These are phyloP conservation scores for Xylariaceae sp. DNA, from an alignment of 2,329 filamentous ascomycete species.

Conservation along the genomic window DNA sequence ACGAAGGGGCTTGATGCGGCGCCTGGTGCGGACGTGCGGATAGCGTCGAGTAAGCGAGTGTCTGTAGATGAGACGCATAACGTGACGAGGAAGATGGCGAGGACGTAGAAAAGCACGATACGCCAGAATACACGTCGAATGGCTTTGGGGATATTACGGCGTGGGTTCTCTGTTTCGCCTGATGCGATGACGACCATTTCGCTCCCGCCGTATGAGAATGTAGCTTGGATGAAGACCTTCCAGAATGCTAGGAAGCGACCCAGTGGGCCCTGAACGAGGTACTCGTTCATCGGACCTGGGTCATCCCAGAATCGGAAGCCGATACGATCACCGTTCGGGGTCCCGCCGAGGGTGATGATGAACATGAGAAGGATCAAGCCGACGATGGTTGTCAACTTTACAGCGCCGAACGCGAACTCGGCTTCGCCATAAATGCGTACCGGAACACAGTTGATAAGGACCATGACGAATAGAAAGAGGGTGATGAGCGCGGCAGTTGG, in stretches of 20 bases:
- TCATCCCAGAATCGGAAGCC: constrained; percentile 42
- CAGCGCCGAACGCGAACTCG: constrained; percentile 45
- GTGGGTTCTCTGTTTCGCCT: constrained; percentile 57
- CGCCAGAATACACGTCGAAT: constrained; percentile 65
- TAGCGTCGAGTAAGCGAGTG: constrained; percentile 29
- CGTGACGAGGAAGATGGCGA: constrained; percentile 50
- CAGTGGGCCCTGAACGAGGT: constrained; percentile 34
- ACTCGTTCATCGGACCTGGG: constrained; percentile 40
- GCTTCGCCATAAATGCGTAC: constrained; percentile 48
- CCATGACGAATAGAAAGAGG: constrained; percentile 34
- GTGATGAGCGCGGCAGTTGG: constrained; percentile 32
- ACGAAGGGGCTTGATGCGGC: constrained; percentile 53
- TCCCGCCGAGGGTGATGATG: constrained; percentile 44
- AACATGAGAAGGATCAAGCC: constrained; percentile 46
- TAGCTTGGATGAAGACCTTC: constrained; percentile 43
- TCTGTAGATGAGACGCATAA: constrained; percentile 33
- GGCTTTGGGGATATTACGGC: constrained; percentile 56
- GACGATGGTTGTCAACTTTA: constrained; percentile 46
- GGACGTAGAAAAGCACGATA: constrained; percentile 60
- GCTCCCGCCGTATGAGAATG: constrained; percentile 44
- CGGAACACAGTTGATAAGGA: constrained; percentile 36
- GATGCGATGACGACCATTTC: constrained; percentile 41
- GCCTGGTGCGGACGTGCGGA: constrained; percentile 24
- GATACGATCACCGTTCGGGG: constrained; percentile 38
- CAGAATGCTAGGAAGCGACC: constrained; percentile 40